Conservation (phyloP, 306 rosid species). For the Acmispon strigosus region DNA sequence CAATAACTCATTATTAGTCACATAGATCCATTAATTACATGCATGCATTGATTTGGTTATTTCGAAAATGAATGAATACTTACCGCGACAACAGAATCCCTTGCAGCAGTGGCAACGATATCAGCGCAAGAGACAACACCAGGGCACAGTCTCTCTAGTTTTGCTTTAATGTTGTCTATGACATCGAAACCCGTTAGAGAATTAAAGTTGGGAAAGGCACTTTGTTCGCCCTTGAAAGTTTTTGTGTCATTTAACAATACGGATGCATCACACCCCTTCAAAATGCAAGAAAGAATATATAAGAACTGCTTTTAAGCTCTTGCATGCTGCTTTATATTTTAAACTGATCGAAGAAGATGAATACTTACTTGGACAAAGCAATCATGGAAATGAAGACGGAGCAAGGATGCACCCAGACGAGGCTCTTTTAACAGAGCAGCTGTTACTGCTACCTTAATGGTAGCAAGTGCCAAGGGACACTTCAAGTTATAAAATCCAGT, state of each 20-base stretch:
- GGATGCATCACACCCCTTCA: slow-evolving; percentile 63
- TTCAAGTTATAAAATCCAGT: slow-evolving; percentile 9
- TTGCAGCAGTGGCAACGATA: slow-evolving; percentile 48
- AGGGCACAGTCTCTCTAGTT: slow-evolving; percentile 28
- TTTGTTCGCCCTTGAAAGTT: slow-evolving; percentile 43
- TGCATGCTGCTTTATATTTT: too few relatives aligned
- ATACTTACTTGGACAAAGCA: slow-evolving; percentile 36
- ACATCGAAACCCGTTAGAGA: slow-evolving; percentile 50
- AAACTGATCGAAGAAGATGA: too few relatives aligned
- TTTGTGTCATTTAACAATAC: slow-evolving; percentile 35
- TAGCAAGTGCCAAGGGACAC: slow-evolving; percentile 35
- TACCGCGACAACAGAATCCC: slow-evolving; percentile 48
- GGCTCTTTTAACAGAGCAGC: slow-evolving; percentile 26
- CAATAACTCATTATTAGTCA: too few relatives aligned
- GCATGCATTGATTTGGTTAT: background rate
- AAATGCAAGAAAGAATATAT: background rate
- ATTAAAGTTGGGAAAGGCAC: slow-evolving; percentile 36
- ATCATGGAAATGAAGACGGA: slow-evolving; percentile 64
- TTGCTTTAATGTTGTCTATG: slow-evolving; percentile 30
- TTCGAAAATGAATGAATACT: background rate
- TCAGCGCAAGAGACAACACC: slow-evolving; percentile 54
- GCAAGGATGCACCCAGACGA: slow-evolving; percentile 64
- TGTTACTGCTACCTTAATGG: slow-evolving; percentile 18
- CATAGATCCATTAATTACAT: background rate
- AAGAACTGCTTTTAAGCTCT: too few relatives aligned